Evolutionary conservation across 2,329 filamentous ascomycete genomes (phyloP), one percentile per base, ranked within the genome.

Genomic region (Samsoniella hepiali): DNA sequence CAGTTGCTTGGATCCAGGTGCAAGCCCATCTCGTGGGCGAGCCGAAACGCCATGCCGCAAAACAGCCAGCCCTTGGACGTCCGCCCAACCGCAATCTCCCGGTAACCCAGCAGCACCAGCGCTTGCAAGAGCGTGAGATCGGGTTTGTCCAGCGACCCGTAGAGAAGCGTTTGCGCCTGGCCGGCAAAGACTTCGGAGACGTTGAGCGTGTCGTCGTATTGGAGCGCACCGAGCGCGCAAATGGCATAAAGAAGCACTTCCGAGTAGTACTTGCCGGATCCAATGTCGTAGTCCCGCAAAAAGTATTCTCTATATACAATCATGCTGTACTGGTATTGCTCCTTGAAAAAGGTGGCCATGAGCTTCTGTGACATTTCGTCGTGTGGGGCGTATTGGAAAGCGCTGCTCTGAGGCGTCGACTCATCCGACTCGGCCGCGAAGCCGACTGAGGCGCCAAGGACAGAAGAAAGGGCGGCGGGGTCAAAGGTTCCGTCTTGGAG

Each of bases 1-100:
- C 80, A 82, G 66, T 82, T 82, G 58, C 74, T 80, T 1, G 81
- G 81, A 57, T 83, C 81, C 0, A 83, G 74, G 66, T 83, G 81
- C 17, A 83, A 72, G 1, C 81, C 81, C 81, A 83, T 83, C 66
- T 81, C 81, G 58, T 82, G 79, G 0, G 79, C 77, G 15, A 83
- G 72, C 5, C 81, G 76, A 65, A 81, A 83, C 9, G 80, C 79
- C 79, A 83, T 82, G 54, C 80, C 80, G 34, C 79, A 81, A 59
- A 80, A 82, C 1, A 82, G 70, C 81, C 81, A 83, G 13, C 81
- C 80, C 60, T 81, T 82, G 22, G 79, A 82, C 2, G 75, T 71
- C n/a, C 77, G 75, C 0, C 80, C 78, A 29, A 77, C 75, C 3
- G 80, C 80, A 49, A 82, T 81, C 64, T 80, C 79, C 17, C 77